Evolutionary conservation across 108 stramenopile species (phyloP).

Genomic region (Cyclostephanos invisitatus): DNA sequence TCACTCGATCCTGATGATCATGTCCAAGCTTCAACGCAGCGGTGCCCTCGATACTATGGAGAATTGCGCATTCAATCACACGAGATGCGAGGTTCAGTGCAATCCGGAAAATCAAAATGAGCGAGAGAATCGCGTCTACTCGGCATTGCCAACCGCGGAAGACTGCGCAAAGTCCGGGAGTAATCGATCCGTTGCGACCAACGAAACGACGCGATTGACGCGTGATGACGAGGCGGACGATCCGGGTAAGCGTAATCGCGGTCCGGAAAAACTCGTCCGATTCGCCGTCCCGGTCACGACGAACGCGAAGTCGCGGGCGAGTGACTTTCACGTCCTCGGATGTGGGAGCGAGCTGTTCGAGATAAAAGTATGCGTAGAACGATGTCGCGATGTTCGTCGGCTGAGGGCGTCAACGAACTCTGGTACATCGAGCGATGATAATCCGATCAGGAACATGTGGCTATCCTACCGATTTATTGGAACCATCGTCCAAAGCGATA

Average conservation of each 20-base stretch:
- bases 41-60: not conserved
- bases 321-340: not conserved
- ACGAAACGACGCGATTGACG: not conserved
- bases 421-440: not conserved
- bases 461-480: constrained; percentile 44
- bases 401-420: not conserved
- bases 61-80: not conserved
- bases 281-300: not conserved
- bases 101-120: not conserved
- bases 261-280: not conserved
- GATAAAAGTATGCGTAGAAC: constrained; percentile 38
- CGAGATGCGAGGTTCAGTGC: not conserved
- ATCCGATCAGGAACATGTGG: constrained; percentile 21
- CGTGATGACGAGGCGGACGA: not conserved
- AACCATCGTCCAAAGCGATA: constrained; percentile 36
- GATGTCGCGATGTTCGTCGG: constrained; percentile 13
- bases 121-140: not conserved
- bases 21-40: constrained; percentile 4
- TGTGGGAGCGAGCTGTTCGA: constrained; percentile 18
- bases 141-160: constrained; percentile 3
- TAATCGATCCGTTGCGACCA: not conserved
- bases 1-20: too few relatives aligned
- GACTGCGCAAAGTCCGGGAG: not conserved
- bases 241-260: not conserved
- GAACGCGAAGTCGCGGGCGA: not conserved